phyloP scores from a whole-genome alignment of 2,329 filamentous ascomycete species.

The Claviceps fusiformis region DNA sequence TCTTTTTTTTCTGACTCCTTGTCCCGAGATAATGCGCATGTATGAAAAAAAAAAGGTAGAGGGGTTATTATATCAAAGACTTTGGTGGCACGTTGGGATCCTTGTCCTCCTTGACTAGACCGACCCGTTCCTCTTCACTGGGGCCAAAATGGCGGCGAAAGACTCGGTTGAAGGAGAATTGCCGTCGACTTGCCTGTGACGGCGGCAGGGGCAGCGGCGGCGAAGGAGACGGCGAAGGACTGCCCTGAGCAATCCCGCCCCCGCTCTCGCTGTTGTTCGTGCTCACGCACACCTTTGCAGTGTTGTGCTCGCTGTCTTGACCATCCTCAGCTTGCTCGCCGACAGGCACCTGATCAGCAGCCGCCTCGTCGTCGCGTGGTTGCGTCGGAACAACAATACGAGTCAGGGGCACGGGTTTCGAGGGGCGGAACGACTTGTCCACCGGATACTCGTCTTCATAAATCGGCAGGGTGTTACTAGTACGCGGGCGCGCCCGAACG shows the following conservation, averaged over 20 bases:
- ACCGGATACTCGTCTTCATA: constrained; percentile 24
- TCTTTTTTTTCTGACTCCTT: background rate
- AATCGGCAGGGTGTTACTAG: constrained; percentile 18
- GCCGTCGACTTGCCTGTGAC: constrained; percentile 50
- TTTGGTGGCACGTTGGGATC: background rate
- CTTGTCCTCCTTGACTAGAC: constrained; percentile 55
- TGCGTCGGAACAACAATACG: constrained; percentile 41
- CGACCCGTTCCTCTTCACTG: constrained; percentile 72
- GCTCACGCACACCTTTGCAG: constrained; percentile 28
- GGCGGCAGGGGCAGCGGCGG: constrained; percentile 43
- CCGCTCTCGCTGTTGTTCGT: constrained; percentile 23
- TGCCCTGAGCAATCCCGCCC: constrained; percentile 22
- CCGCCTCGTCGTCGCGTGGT: constrained; percentile 29
- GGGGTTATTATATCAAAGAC: background rate
- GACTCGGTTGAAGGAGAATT: constrained; percentile 87
- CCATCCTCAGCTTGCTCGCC: constrained; percentile 33
- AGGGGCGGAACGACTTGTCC: constrained; percentile 36
- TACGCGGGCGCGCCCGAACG: constrained; percentile 24
- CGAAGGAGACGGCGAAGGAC: constrained; percentile 34
- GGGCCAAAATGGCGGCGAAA: constrained; percentile 41
- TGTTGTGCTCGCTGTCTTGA: constrained; percentile 33
- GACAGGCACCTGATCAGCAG: constrained; percentile 24
- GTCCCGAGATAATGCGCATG: background rate
- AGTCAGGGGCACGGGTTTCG: constrained; percentile 49
- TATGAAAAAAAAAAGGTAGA: too few relatives aligned